Percentiles rank a stretch among this genome's conserved stretches.
Conservation (phyloP, 192 early-diverging fungal genomes). For the Linnemannia zychae region DNA sequence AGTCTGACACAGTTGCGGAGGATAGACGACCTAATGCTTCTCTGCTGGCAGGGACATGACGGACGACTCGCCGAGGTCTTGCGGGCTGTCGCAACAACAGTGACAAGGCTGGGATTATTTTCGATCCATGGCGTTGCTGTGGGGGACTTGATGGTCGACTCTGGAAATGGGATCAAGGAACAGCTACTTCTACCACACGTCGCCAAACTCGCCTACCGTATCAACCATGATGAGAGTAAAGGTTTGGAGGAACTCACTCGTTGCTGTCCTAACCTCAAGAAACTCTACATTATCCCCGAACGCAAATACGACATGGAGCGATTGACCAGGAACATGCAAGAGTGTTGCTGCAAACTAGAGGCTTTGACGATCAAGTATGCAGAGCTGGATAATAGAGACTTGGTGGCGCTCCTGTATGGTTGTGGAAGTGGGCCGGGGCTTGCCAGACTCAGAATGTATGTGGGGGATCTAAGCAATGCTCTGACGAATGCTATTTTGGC, state of each 20-base stretch:
- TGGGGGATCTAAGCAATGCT: not conserved
- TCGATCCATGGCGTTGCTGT: not conserved
- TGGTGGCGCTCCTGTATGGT: not conserved
- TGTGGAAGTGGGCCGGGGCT: not conserved
- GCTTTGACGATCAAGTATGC: conserved; percentile 2
- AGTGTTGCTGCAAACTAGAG: not conserved
- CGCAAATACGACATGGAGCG: not conserved
- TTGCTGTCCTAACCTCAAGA: conserved; percentile 4
- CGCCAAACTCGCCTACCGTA: not conserved
- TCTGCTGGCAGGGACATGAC: not conserved
- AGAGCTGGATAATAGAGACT: not conserved
- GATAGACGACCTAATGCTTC: not conserved
- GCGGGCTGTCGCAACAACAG: not conserved
- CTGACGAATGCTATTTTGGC: not conserved
- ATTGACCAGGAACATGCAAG: not conserved
- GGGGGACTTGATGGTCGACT: not conserved
- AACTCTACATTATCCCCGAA: conserved; percentile 9
- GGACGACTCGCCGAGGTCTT: not conserved
- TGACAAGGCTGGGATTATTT: not conserved
- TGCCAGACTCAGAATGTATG: not conserved
- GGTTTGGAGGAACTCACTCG: not conserved
- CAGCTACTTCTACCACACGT: not conserved
- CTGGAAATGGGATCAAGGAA: not conserved
- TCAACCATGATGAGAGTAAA: conserved; percentile 3
- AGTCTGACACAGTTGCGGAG: not conserved